Evolutionary conservation across 345 rosid genomes (phyloP).

Genomic region (Moricandia moricandioides): DNA sequence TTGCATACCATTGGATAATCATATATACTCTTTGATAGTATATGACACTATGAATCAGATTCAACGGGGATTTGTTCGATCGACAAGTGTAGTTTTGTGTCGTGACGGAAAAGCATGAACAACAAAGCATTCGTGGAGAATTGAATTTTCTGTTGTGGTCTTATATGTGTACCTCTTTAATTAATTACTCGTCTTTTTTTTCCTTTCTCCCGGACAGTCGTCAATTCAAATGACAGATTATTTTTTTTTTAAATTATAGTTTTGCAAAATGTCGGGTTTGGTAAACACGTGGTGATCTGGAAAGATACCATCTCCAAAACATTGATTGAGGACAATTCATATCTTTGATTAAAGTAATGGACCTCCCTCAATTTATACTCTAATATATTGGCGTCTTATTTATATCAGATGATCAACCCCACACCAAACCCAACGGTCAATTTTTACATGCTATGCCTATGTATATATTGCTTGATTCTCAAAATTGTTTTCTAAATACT

Average conservation of each 20-base stretch:
- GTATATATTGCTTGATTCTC: background rate
- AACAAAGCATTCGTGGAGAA: background rate
- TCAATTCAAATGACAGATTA: constrained; percentile 7
- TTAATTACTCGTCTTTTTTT: background rate
- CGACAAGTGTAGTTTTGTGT: constrained; percentile 5
- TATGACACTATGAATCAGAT: background rate
- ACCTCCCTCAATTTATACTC: no score
- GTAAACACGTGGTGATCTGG: constrained; percentile 31
- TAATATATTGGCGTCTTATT: no score
- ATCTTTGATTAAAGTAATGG: constrained; percentile 15
- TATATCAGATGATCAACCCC: constrained; percentile 27
- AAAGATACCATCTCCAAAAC: constrained; percentile 20
- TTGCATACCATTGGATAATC: background rate
- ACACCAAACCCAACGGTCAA: constrained; percentile 32
- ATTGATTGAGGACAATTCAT: constrained; percentile 10
- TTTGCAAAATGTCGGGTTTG: constrained; percentile 32
- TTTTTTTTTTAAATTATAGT: background rate
- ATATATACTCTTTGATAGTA: background rate
- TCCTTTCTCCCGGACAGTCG: constrained; percentile 18
- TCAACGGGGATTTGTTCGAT: background rate
- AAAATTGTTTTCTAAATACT: background rate
- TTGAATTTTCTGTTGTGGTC: background rate
- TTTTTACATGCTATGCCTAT: constrained; percentile 26
- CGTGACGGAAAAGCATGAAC: constrained; percentile 32
- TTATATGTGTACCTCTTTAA: background rate